Base-by-base conservation (phyloP, 371 early-diverging fungal genomes). In the Mucor sp. region DNA sequence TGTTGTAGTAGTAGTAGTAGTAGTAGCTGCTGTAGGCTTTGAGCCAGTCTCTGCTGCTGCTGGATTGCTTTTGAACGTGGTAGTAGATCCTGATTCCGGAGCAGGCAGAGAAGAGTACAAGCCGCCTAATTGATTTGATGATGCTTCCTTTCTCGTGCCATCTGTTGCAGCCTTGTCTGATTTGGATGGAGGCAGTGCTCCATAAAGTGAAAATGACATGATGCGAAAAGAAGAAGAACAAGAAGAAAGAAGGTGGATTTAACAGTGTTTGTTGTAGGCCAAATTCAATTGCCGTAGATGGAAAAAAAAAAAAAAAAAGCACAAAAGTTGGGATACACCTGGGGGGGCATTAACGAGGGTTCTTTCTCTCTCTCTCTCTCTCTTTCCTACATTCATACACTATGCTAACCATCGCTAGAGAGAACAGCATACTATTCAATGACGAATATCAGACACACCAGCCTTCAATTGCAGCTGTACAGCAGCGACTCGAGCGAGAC, bases 201-300 rank as follows among this genome's bases (percentile, higher is more conserved):
- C 69, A 55, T 73, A 73, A 21, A 73, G 50, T 8, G 73, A 73
- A 50, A 73, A 73, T 11, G 73, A 69, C 73, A 73, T 73, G 43
- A 25, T 60, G 25, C 25, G 41, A 53, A 6, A 1, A 44, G 35
- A 35, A 44, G 15, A 61, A 60, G 15, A 43, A 7, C 14, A 21
- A 25, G 32, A 32, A 32, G 0, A 19, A 50, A 50, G 25, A 25
- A 50, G 21, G n/a, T n/a, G n/a, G n/a, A n/a, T n/a, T n/a, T n/a
- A n/a, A n/a, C n/a, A n/a, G n/a, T n/a, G n/a, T n/a, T n/a, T n/a
- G n/a, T n/a, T n/a, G n/a, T n/a, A n/a, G n/a, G 12, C 12, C 14
- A 44, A 44, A 50, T 50, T 50, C 50, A 23, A 23, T 50, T 50
- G 23, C 50, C 25, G 50, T 50, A 12, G 11, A 7, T 2, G 6